Conservation (phyloP, 148 eudicot genomes). For the Vaccinium vitisidaea region DNA sequence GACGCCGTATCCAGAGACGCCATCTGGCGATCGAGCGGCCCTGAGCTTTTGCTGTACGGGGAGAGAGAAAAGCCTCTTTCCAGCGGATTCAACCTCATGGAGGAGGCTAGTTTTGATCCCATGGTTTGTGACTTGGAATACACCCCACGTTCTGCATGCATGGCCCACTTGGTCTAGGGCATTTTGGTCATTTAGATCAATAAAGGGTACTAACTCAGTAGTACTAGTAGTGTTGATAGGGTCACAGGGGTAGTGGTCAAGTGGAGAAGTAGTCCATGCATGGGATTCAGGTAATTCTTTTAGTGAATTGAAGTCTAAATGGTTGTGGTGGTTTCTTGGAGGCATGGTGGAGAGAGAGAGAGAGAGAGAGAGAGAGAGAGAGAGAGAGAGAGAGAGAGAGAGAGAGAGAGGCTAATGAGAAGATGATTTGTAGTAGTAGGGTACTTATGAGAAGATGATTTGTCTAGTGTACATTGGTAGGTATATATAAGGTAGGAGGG, state of each 20-base stretch:
- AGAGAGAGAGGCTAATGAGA: background rate
- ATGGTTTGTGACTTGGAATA: slow-evolving; percentile 68
- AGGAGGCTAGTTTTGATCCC: slow-evolving; percentile 39
- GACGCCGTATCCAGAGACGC: slow-evolving; percentile 68
- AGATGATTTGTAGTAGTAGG: no score
- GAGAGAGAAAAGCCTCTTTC: slow-evolving; percentile 49
- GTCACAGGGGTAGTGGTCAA: background rate
- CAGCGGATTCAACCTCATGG: slow-evolving; percentile 37
- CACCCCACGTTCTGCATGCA: slow-evolving; percentile 88
- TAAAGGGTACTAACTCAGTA: slow-evolving; percentile 36
- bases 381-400: slow-evolving; percentile 10
- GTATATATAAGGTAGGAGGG: background rate
- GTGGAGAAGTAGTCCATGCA: slow-evolving; percentile 26
- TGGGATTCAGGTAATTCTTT: slow-evolving; percentile 69
- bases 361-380: slow-evolving; percentile 8
- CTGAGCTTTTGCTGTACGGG: slow-evolving; percentile 66
- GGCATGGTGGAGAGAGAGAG: slow-evolving; percentile 30
- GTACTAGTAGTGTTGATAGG: background rate
- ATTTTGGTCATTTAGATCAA: slow-evolving; percentile 47
- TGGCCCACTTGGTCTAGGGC: slow-evolving; percentile 45
- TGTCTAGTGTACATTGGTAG: background rate
- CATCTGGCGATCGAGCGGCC: slow-evolving; percentile 48
- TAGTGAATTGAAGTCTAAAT: slow-evolving; percentile 47
- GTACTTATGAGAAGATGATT: background rate
- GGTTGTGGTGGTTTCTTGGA: slow-evolving; percentile 24